These are phyloP conservation scores for Plasmodium blacklocki DNA, from an alignment of 169 alveolate species.

Conservation along the genomic window DNA sequence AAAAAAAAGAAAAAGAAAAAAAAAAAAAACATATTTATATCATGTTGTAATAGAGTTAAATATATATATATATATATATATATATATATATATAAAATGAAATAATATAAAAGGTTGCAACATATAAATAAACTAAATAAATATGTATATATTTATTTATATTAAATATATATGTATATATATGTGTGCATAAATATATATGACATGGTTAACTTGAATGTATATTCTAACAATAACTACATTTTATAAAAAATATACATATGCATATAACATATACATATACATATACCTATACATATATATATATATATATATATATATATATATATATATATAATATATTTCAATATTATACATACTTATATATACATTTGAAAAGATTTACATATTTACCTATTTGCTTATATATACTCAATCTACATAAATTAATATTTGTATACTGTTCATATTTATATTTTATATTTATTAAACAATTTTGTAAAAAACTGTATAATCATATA, in stretches of 20 bases:
- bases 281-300: too few relatives aligned
- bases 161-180: neutral
- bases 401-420: neutral
- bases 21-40: neutral
- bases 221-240: too few relatives aligned
- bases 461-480: conserved; percentile 39
- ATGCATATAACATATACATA: too few relatives aligned
- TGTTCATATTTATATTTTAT: neutral
- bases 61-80: too few relatives aligned
- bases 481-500: conserved; percentile 8
- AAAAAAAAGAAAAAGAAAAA: neutral
- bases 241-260: too few relatives aligned
- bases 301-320: neutral
- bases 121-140: too few relatives aligned
- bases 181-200: too few relatives aligned
- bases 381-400: neutral
- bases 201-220: too few relatives aligned
- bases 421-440: neutral
- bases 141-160: neutral
- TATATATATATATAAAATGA: too few relatives aligned
- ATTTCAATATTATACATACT: neutral
- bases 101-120: too few relatives aligned
- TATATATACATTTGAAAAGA: neutral
- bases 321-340: neutral
- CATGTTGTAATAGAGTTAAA: too few relatives aligned